Base-by-base conservation (phyloP, 2,329 filamentous ascomycete species). In the Sclerotinia subarctica region DNA sequence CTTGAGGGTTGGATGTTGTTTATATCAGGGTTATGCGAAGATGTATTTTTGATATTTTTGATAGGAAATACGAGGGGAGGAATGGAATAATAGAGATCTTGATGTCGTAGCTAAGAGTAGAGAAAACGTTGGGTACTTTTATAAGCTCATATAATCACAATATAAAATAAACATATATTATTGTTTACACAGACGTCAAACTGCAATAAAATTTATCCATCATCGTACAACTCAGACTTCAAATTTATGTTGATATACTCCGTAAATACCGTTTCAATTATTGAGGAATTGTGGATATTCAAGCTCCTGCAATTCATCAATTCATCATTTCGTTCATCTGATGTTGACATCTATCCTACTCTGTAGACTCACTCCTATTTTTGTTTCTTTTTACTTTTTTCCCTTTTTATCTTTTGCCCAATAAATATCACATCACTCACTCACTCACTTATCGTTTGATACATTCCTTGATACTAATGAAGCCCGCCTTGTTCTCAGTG, bases 301-400 rank as follows among this genome's bases (percentile, higher is more conserved):
- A 15, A 56, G 53, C 53, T 56, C 53, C 53, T 56, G 53, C 32
- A 56, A 56, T 56, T n/a, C 32, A n/a, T 52, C 32, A 56, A 56
- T 56, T n/a, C 32, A n/a, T 52, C n/a, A 38, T 8, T 38, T n/a
- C 53, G 24, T 8, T 19, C 7, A 26, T 19, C 13, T 2, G 21
- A n/a, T 13, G 21, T 57, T 35, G 2, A 35, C 35, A 35, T 35
- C 6, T 32, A 17, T 17, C 21, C n/a, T n/a, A n/a, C n/a, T n/a
- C n/a, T n/a, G 17, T 42, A 57, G 21, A 57, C 46, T 21, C 29
- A n/a, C 52, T 54, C 29, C 52, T 59, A 38, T 59, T 58, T 59
- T 13, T n/a, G 15, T 15, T 29, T 3, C 38, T 13, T 11, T 2
- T 3, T 38, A 38, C 8, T 10, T 15, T 7, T 24, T 26, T 15